Conservation (phyloP, 805 yeast species). For the Hanseniaspora hatyaiensis region DNA sequence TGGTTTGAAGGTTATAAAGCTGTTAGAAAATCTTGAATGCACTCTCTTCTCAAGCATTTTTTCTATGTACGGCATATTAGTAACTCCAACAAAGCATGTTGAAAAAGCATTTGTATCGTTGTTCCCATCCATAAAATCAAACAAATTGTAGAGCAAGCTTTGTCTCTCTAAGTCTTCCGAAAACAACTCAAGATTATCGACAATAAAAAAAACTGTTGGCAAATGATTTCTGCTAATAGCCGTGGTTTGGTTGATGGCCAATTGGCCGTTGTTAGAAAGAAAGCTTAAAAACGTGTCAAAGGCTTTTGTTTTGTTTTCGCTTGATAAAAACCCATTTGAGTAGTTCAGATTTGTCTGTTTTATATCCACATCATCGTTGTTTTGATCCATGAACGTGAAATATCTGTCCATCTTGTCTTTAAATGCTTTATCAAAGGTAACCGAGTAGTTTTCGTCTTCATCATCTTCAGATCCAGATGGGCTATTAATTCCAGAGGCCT, state of each 20-base stretch:
- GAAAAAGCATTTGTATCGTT: slow-evolving; percentile 54
- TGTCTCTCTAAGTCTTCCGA: slow-evolving; percentile 56
- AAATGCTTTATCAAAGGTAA: slow-evolving; percentile 9
- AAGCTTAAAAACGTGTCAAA: slow-evolving; percentile 14
- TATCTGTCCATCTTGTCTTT: slow-evolving; percentile 16
- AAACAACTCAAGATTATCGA: slow-evolving; percentile 78
- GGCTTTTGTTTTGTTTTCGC: slow-evolving; percentile 14
- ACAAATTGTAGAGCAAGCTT: slow-evolving; percentile 72
- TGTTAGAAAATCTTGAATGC: slow-evolving; percentile 74
- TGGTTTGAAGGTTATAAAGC: slow-evolving; percentile 51
- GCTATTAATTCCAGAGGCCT: too few species aligned
- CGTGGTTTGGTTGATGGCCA: slow-evolving; percentile 23
- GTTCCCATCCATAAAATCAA: slow-evolving; percentile 50
- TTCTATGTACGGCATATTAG: slow-evolving; percentile 61
- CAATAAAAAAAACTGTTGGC: slow-evolving; percentile 51
- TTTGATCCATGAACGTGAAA: slow-evolving; percentile 2
- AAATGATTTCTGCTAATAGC: slow-evolving; percentile 29
- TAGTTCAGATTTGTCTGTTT: slow-evolving; percentile 4
- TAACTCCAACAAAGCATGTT: slow-evolving; percentile 68
- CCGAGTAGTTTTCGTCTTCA: slow-evolving; percentile 4
- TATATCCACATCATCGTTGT: background rate
- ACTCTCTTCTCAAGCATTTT: slow-evolving; percentile 87
- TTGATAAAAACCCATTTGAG: slow-evolving; percentile 1
- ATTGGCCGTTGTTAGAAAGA: slow-evolving; percentile 18
- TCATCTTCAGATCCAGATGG: too few species aligned